Conservation (phyloP, 768 basidiomycete species). For the Cantharellus cinnabarinus region DNA sequence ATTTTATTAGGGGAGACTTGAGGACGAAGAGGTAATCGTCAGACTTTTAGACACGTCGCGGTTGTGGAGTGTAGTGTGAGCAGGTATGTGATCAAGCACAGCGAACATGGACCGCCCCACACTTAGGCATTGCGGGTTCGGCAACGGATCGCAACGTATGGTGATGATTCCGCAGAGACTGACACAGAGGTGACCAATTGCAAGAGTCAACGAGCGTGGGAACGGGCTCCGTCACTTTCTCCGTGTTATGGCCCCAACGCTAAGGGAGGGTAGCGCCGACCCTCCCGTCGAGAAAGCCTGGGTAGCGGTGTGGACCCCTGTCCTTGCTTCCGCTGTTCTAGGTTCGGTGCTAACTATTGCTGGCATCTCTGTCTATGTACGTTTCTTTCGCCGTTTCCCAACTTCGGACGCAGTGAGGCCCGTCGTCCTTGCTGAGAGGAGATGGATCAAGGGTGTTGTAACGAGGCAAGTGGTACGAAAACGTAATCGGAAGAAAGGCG, state of each 20-base stretch:
- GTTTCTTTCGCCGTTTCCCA: conserved; percentile 14
- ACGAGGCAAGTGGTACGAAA: conserved; percentile 33
- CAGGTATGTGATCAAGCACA: too few species aligned
- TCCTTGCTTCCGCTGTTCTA: background rate
- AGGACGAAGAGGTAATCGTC: too few species aligned
- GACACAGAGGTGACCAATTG: too few species aligned
- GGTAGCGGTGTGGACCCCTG: background rate
- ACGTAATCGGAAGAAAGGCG: background rate
- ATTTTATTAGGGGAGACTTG: too few species aligned
- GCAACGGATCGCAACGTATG: too few species aligned
- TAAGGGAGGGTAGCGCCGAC: background rate
- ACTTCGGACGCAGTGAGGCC: conserved; percentile 33
- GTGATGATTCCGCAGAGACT: too few species aligned
- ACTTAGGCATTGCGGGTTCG: too few species aligned
- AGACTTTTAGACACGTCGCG: too few species aligned
- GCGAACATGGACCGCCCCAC: too few species aligned
- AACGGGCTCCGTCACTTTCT: background rate
- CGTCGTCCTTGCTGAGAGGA: conserved; percentile 30
- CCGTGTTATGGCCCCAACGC: background rate
- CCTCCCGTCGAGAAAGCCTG: background rate
- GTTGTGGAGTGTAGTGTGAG: too few species aligned
- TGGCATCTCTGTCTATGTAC: conserved; percentile 2
- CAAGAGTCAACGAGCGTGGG: too few species aligned
- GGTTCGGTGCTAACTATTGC: conserved; percentile 12
- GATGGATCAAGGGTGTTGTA: conserved; percentile 63